Evolutionary conservation across 768 basidiomycete species (phyloP).

Genomic region (Boletus vinaceobasis): DNA sequence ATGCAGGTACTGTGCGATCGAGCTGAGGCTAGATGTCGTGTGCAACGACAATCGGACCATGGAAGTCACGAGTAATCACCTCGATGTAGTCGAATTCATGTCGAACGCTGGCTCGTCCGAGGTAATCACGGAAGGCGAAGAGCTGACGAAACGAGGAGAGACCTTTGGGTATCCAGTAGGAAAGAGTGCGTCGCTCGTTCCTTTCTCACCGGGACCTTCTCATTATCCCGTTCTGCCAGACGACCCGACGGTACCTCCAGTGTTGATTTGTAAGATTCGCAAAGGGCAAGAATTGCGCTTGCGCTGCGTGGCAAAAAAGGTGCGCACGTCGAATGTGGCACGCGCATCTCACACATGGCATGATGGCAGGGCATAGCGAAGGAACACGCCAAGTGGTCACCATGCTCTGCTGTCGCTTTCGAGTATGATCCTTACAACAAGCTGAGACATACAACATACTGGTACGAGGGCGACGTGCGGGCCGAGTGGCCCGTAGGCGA

Average conservation of each 20-base stretch:
- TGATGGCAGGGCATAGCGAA: constrained; percentile 86
- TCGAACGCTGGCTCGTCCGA: constrained; percentile 39
- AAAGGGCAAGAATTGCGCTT: constrained; percentile 90
- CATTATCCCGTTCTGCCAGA: constrained; percentile 37
- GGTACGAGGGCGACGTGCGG: constrained; percentile 81
- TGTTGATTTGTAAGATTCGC: constrained; percentile 87
- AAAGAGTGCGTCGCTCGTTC: constrained; percentile 52
- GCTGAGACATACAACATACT: constrained; percentile 91
- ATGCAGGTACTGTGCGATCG: constrained; percentile 85
- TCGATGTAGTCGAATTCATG: constrained; percentile 55
- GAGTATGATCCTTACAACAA: constrained; percentile 99
- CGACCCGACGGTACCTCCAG: constrained; percentile 59
- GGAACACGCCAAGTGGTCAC: constrained; percentile 99
- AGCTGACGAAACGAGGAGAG: constrained; percentile 68
- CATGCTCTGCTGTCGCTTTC: constrained; percentile 90
- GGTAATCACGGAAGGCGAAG: constrained; percentile 50
- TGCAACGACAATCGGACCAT: constrained; percentile 73
- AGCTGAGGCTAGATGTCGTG: constrained; percentile 70
- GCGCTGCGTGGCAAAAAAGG: constrained; percentile 91
- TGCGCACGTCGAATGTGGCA: constrained; percentile 29
- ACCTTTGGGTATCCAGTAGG: constrained; percentile 82
- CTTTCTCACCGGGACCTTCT: neutral
- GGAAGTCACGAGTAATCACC: constrained; percentile 82
- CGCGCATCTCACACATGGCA: neutral
- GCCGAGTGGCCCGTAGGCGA: constrained; percentile 90